Evolutionary conservation across 2,329 filamentous ascomycete genomes (phyloP).

Genomic region (Xylaria sp.): DNA sequence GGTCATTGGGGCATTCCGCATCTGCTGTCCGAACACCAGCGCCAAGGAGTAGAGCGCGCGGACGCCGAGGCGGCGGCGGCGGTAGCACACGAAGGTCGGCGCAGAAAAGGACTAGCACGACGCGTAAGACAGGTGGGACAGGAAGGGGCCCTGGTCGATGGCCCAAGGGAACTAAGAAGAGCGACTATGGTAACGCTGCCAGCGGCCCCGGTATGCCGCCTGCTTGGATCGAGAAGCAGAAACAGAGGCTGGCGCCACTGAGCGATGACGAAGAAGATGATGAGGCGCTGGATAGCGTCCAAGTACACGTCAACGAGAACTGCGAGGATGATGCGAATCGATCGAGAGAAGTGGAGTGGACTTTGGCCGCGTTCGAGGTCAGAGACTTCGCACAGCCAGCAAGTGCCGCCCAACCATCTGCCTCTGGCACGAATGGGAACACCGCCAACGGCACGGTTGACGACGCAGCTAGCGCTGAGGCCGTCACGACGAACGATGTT

Average conservation of each 20-base stretch:
- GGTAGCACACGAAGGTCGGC: slow-evolving; percentile 31
- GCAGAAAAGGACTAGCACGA: slow-evolving; percentile 38
- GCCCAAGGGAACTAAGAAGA: slow-evolving; percentile 64
- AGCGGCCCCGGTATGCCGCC: slow-evolving; percentile 61
- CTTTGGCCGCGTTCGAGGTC: slow-evolving; percentile 23
- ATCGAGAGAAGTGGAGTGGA: slow-evolving; percentile 26
- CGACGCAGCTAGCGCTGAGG: slow-evolving; percentile 11
- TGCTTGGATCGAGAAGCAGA: slow-evolving; percentile 42
- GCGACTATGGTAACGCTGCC: slow-evolving; percentile 61
- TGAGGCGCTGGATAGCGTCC: slow-evolving; percentile 30
- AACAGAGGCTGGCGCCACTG: slow-evolving; percentile 10
- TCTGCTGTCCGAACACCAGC: slow-evolving; percentile 33
- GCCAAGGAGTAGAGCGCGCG: slow-evolving; percentile 34
- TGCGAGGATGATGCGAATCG: slow-evolving; percentile 29
- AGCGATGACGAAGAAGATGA: slow-evolving; percentile 22
- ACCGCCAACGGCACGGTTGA: slow-evolving; percentile 10
- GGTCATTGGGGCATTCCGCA: slow-evolving; percentile 26
- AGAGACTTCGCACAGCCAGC: slow-evolving; percentile 6
- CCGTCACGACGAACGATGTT: slow-evolving; percentile 10
- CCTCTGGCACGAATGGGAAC: slow-evolving; percentile 6
- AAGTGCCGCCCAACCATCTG: slow-evolving; percentile 6
- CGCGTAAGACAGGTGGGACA: slow-evolving; percentile 55
- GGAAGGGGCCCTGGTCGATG: slow-evolving; percentile 60
- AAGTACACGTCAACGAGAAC: slow-evolving; percentile 37
- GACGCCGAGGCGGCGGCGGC: slow-evolving; percentile 34